phyloP scores from a whole-genome alignment of 129 eudicot genomes.

The Pittosporum tobira region DNA sequence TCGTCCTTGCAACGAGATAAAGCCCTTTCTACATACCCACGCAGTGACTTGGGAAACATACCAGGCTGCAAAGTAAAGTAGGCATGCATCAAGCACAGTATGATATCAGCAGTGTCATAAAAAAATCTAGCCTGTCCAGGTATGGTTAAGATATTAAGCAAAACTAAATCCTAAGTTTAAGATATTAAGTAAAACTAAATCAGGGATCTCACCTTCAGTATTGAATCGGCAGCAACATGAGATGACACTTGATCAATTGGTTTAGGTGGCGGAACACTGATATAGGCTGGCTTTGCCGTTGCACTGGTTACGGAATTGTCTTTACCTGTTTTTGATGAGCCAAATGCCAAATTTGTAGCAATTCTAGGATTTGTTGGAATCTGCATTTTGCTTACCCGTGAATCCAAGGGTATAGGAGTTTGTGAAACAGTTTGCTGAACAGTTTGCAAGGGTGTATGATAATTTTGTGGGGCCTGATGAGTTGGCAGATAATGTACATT shows the following conservation, averaged over 20 bases:
- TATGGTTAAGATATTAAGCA: no score
- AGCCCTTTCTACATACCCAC: constrained; percentile 99
- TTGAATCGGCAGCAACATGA: constrained; percentile 52
- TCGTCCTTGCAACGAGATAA: constrained; percentile 95
- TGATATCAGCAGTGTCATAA: not conserved
- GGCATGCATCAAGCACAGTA: not conserved
- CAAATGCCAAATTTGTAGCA: constrained; percentile 49
- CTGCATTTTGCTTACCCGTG: constrained; percentile 65
- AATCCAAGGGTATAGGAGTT: constrained; percentile 38
- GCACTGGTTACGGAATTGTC: constrained; percentile 32
- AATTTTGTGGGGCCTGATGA: constrained; percentile 46
- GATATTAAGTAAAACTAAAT: not conserved
- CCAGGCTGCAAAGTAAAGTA: constrained; percentile 56
- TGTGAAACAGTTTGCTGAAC: constrained; percentile 26
- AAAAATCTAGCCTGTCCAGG: not conserved
- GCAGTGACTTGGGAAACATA: constrained; percentile 72
- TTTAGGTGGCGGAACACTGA: constrained; percentile 59
- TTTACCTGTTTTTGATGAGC: constrained; percentile 34
- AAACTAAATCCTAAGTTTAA: not conserved
- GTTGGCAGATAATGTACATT: constrained; percentile 36
- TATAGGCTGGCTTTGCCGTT: constrained; percentile 63
- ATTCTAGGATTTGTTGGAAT: constrained; percentile 93
- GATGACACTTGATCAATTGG: constrained; percentile 34
- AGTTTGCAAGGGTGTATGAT: constrained; percentile 44
- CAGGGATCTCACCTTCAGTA: constrained; percentile 53